phyloP scores from a whole-genome alignment of 371 early-diverging fungal genomes.

The Coemansia linderi region DNA sequence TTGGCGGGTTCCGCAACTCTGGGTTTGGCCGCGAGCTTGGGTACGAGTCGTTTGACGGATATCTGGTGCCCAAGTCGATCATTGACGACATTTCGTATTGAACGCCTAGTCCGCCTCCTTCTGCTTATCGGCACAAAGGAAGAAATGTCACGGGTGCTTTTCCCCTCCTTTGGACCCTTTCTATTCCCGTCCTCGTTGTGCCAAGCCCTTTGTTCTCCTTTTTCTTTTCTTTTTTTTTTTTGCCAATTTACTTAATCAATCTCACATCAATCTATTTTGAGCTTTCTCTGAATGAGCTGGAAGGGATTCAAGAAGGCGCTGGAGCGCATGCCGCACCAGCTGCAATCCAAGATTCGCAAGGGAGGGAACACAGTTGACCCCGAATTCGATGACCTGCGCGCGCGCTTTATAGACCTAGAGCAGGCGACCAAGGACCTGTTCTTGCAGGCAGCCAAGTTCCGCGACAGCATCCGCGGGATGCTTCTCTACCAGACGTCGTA shows the following conservation, averaged over 20 bases:
- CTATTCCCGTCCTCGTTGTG: neutral
- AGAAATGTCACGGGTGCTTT: neutral
- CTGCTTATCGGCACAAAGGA: neutral
- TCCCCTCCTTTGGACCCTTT: neutral
- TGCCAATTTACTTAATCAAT: neutral
- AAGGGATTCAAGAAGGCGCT: conserved; percentile 69
- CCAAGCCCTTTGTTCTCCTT: neutral
- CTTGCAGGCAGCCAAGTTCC: conserved; percentile 61
- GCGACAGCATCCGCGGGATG: conserved; percentile 58
- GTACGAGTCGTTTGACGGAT: conserved; percentile 71
- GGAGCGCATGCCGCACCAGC: conserved; percentile 62
- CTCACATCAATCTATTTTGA: neutral
- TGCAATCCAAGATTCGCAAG: conserved; percentile 59
- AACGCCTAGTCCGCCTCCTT: neutral
- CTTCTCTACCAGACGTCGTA: conserved; percentile 40
- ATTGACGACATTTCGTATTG: conserved; percentile 43
- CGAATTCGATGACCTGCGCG: conserved; percentile 58
- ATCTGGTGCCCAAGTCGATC: conserved; percentile 69
- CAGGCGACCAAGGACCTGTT: conserved; percentile 53
- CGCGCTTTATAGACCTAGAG: conserved; percentile 59
- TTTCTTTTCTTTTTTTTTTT: neutral
- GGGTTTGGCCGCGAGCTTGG: conserved; percentile 85
- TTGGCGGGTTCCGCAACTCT: conserved; percentile 87
- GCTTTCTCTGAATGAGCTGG: conserved; percentile 56
- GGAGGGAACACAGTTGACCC: conserved; percentile 56